Percentiles rank a stretch among this genome's conserved stretches.
phyloP scores from a whole-genome alignment of 2,329 filamentous ascomycete species.

The Coniochaeta sp. region DNA sequence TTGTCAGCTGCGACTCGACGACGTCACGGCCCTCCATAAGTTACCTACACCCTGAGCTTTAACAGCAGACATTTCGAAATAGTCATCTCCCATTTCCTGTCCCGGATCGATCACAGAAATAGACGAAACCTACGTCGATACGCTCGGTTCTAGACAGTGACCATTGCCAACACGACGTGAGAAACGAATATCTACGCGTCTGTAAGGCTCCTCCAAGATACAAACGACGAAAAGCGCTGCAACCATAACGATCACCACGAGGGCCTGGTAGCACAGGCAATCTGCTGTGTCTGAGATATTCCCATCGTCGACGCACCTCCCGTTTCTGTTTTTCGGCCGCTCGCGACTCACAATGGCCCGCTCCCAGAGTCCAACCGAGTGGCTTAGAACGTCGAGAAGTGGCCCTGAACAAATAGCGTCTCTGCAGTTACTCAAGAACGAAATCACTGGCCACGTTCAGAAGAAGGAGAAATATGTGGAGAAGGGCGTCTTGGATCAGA shows the following conservation, averaged over 20 bases:
- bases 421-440: slow-evolving; percentile 75
- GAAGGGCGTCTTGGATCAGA: slow-evolving; percentile 58
- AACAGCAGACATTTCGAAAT: neutral
- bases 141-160: neutral
- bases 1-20: neutral
- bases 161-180: neutral
- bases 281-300: neutral
- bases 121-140: neutral
- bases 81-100: neutral
- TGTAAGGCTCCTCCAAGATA: neutral
- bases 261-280: neutral
- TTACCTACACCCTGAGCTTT: neutral
- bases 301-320: neutral
- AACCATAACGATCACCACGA: neutral
- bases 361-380: slow-evolving; percentile 40
- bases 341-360: slow-evolving; percentile 38
- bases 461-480: slow-evolving; percentile 75
- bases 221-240: neutral
- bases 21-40: neutral
- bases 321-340: neutral
- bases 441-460: slow-evolving; percentile 79
- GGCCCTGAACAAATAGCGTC: slow-evolving; percentile 47
- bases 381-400: slow-evolving; percentile 47
- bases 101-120: neutral
- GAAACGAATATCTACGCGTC: neutral